Conservation (phyloP, 2,329 filamentous ascomycete genomes). For the Hypoxylon sp. region DNA sequence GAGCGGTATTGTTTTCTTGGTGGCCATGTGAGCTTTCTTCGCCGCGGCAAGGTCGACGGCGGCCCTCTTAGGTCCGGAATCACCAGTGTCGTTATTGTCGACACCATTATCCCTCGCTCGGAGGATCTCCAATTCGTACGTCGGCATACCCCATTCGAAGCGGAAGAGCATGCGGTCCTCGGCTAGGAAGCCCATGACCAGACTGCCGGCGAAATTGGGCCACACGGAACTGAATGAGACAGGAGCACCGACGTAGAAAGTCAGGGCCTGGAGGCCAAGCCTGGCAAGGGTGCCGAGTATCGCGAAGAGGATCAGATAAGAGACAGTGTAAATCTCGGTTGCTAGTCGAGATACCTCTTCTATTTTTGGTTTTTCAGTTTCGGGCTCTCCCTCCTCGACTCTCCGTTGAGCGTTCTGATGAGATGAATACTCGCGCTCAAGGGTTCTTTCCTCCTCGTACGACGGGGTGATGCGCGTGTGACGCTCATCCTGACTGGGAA, state of each 20-base stretch:
- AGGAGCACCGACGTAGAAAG: conserved; percentile 79
- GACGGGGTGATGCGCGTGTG: conserved; percentile 49
- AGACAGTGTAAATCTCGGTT: conserved; percentile 74
- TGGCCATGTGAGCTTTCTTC: conserved; percentile 65
- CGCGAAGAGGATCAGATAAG: conserved; percentile 85
- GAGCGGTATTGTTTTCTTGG: conserved; percentile 86
- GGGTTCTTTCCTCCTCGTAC: conserved; percentile 49
- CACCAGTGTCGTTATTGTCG: conserved; percentile 52
- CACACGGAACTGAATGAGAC: conserved; percentile 79
- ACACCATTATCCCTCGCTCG: conserved; percentile 46
- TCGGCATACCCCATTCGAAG: conserved; percentile 66
- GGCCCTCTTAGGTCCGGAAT: conserved; percentile 18
- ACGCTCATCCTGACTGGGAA: conserved; percentile 53
- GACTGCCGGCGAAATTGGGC: conserved; percentile 84
- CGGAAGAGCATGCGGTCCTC: conserved; percentile 82
- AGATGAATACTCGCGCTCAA: conserved; percentile 38
- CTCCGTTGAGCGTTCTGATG: conserved; percentile 22
- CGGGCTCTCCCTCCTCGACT: conserved; percentile 12
- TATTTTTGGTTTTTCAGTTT: conserved; percentile 17
- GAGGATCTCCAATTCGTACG: conserved; percentile 48
- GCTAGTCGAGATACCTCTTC: conserved; percentile 56
- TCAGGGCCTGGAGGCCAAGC: conserved; percentile 80
- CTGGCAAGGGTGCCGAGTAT: conserved; percentile 85
- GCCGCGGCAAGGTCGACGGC: conserved; percentile 52
- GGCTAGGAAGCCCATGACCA: conserved; percentile 84